Conservation (phyloP, 352 stramenopile species). For the Globisporangium megalacanthum region DNA sequence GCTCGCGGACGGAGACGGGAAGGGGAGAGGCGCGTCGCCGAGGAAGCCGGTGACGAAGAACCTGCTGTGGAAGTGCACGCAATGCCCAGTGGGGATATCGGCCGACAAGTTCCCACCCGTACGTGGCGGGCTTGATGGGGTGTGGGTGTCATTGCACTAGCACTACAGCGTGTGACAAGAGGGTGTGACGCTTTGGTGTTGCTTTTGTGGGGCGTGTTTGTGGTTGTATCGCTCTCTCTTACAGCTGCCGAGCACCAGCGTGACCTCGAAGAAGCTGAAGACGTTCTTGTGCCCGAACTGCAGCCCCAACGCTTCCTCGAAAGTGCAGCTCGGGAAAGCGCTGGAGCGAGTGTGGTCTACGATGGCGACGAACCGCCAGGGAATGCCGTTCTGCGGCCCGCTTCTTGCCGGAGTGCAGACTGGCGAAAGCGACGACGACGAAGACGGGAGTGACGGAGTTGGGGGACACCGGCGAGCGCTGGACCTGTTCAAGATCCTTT, state of each 20-base stretch:
- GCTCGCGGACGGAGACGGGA: conserved; percentile 37
- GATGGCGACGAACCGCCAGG: conserved; percentile 80
- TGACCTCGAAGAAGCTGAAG: conserved; percentile 60
- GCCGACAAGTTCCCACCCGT: conserved; percentile 56
- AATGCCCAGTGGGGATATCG: conserved; percentile 63
- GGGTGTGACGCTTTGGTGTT: not conserved
- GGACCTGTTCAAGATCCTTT: conserved; percentile 71
- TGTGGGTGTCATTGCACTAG: too few species aligned
- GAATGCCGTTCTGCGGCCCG: conserved; percentile 74
- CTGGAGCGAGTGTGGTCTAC: conserved; percentile 84
- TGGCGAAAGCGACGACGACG: conserved; percentile 14
- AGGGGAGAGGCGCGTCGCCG: conserved; percentile 39
- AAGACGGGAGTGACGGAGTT: conserved; percentile 3
- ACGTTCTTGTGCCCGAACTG: conserved; percentile 73
- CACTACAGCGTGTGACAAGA: too few species aligned
- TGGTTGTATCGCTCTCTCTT: conserved; percentile 4
- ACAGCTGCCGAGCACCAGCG: conserved; percentile 52
- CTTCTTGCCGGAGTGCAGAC: conserved; percentile 59
- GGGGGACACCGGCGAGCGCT: conserved; percentile 15
- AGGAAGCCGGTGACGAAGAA: conserved; percentile 46
- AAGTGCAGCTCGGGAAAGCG: conserved; percentile 70
- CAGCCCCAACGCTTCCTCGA: conserved; percentile 40
- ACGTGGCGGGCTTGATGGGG: conserved; percentile 5
- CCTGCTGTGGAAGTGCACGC: conserved; percentile 78
- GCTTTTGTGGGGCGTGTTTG: conserved; percentile 1